Evolutionary conservation across 768 basidiomycete genomes (phyloP).

Genomic region (Psilocybe subaeruginosa): DNA sequence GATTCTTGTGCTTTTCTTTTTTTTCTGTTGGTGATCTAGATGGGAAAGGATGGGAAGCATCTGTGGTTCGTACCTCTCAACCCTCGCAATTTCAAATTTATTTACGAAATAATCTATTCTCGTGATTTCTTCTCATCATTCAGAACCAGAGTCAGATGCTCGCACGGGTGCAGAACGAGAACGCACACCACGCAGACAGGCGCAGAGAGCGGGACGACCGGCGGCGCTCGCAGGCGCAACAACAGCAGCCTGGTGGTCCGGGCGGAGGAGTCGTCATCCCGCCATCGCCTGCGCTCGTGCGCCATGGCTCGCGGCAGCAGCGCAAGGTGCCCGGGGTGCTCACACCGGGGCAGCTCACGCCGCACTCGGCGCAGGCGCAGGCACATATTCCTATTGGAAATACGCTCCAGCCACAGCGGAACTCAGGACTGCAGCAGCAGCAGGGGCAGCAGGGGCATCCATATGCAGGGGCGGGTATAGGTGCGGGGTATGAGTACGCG

Average conservation of each 20-base stretch:
- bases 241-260: conserved; percentile 18
- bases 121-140: background rate
- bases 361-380: conserved; percentile 77
- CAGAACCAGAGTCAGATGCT: conserved; percentile 69
- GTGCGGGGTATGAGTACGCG: conserved; percentile 60
- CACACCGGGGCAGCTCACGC: conserved; percentile 64
- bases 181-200: conserved; percentile 49
- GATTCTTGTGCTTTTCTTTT: background rate
- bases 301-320: conserved; percentile 77
- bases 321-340: conserved; percentile 64
- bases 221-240: conserved; percentile 61
- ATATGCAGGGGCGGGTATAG: conserved; percentile 63
- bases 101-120: background rate
- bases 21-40: conserved; percentile 40
- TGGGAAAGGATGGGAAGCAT: conserved; percentile 94
- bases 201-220: conserved; percentile 71
- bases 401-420: background rate
- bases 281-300: conserved; percentile 79
- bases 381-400: conserved; percentile 71
- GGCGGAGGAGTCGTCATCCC: conserved; percentile 53
- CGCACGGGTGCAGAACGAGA: conserved; percentile 61
- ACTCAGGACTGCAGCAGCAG: background rate
- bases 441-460: conserved; percentile 49
- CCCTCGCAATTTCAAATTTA: conserved; percentile 2
- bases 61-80: conserved; percentile 53